Conservation (phyloP, 1,139 yeast genomes). For the Petasospora rhodanensis region DNA sequence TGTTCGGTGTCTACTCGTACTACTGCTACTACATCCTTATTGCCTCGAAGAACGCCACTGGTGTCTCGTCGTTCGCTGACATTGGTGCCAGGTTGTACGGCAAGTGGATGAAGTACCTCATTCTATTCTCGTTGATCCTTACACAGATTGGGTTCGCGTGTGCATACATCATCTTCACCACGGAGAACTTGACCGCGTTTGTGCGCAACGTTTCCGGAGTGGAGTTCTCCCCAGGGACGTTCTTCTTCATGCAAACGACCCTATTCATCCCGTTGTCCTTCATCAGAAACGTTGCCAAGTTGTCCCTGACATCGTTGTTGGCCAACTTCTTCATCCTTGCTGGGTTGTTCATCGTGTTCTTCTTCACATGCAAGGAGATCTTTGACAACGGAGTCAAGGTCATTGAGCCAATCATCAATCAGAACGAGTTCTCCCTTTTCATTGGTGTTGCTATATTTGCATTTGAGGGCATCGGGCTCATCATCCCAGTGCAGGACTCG, state of each 20-base stretch:
- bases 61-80: constrained; percentile 71
- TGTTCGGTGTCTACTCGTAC: constrained; percentile 63
- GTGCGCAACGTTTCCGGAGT: constrained; percentile 41
- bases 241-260: constrained; percentile 53
- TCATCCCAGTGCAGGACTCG: constrained; percentile 72
- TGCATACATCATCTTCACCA: constrained; percentile 69
- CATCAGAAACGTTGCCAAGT: constrained; percentile 65
- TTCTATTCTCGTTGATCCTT: constrained; percentile 56
- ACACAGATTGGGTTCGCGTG: constrained; percentile 78
- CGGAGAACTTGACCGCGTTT: constrained; percentile 63
- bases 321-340: constrained; percentile 62
- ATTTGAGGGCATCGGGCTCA: constrained; percentile 76
- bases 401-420: constrained; percentile 40
- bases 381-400: constrained; percentile 45
- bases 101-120: constrained; percentile 49
- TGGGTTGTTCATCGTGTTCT: constrained; percentile 61
- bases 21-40: constrained; percentile 66
- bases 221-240: constrained; percentile 32
- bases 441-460: constrained; percentile 81
- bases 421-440: constrained; percentile 65
- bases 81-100: constrained; percentile 65
- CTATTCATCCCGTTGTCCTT: constrained; percentile 65
- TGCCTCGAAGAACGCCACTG: constrained; percentile 49
- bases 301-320: constrained; percentile 61
- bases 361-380: constrained; percentile 46